Evolutionary conservation across 805 yeast genomes (phyloP), one percentile per base, ranked within the genome.

Genomic region (Komagataella pseudopastoris): DNA sequence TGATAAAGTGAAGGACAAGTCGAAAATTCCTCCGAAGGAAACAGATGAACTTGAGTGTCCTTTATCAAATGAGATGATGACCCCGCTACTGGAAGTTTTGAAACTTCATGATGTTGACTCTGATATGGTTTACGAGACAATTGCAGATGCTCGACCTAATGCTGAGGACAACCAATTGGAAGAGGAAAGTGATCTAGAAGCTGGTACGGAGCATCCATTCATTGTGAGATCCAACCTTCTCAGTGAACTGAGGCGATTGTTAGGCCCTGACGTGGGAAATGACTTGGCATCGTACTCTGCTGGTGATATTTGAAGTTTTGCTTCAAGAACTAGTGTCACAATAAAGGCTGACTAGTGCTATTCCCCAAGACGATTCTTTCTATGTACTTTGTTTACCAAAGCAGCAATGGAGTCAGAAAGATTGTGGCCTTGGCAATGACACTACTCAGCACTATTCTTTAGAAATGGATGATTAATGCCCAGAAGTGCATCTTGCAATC

Each of bases 1-100:
- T 49, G 71, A 67, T 54, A 59, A 23, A 6, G 49, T 17, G 23
- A 46, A 18, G 18, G 17, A 22, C 22, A 14, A 36, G 30, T 18
- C 16, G 30, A 36, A 46, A 36, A 16, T 14, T 20, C 20, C 16
- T 5, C n/a, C 7, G 4, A 6, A 12, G 23, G 16, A 36, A 36
- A 30, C 22, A 16, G 16, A 12, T 12, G 48, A 8, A 20, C 12
- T 23, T 8, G 48, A 17, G 8, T 17, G 5, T 20, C 8, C 16
- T 10, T 16, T 6, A 46, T 18, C 39, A 46, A 10, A 14, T 8
- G 48, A 20, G 39, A 23, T 10, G 7, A 2, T 17, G 16, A 7
- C n/a, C 4, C 14, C 30, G n/a, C 8, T 46, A 3, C 22, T 46
- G 6, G 48, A 23, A 24, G 23, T 36, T 7, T 23, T 17, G 10